These are phyloP conservation scores for Volutella citrinella DNA, from an alignment of 2,329 filamentous ascomycete species.

Conservation along the genomic window DNA sequence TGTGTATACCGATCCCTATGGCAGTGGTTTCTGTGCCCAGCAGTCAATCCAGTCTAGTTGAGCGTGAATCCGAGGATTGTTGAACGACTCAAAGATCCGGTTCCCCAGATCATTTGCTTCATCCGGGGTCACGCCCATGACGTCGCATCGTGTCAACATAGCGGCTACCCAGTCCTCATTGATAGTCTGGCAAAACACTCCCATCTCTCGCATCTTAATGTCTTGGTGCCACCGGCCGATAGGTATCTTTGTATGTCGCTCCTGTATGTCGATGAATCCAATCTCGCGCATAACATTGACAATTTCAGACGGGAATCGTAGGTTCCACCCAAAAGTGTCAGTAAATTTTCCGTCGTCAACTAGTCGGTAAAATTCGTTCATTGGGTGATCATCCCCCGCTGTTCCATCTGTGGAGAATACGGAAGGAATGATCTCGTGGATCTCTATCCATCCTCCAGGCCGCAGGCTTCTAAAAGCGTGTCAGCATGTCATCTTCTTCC, in stretches of 20 bases:
- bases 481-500: constrained; percentile 9
- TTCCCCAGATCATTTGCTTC: constrained; percentile 31
- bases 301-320: constrained; percentile 27
- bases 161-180: constrained; percentile 32
- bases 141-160: constrained; percentile 31
- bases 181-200: constrained; percentile 35
- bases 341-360: constrained; percentile 30
- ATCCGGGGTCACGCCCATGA: constrained; percentile 31
- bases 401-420: constrained; percentile 32
- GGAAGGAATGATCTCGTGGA: constrained; percentile 32
- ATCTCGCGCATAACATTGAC: constrained; percentile 25
- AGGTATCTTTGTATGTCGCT: constrained; percentile 28
- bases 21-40: constrained; percentile 36
- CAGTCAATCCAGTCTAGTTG: constrained; percentile 35
- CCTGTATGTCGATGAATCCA: constrained; percentile 34
- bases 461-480: constrained; percentile 27
- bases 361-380: constrained; percentile 32
- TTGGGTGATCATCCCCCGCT: constrained; percentile 26
- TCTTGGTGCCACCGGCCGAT: constrained; percentile 38
- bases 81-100: constrained; percentile 29
- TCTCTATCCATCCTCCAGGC: constrained; percentile 40
- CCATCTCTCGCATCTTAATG: constrained; percentile 33
- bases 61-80: constrained; percentile 31
- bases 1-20: too few relatives aligned
- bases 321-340: constrained; percentile 32